Base-by-base conservation (phyloP, 1,284 basidiomycete species). In the Apiotrichum gamsii region DNA sequence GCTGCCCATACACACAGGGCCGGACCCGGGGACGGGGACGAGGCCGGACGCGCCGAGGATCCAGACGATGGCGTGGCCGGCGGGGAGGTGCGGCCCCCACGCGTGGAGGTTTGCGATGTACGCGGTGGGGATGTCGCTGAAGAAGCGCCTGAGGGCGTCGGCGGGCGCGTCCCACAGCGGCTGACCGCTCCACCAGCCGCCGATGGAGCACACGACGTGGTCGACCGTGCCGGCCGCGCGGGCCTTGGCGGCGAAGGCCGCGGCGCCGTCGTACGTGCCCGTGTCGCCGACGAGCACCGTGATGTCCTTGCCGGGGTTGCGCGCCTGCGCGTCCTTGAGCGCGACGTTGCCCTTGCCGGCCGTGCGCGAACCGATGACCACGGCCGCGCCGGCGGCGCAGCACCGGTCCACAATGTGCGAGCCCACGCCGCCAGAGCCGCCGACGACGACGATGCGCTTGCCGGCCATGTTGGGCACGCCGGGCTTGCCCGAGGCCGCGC, bases 381-480 rank as follows among this genome's bases (percentile, higher is more conserved):
- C 39, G 11, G 20, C 16, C 0, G 39, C 39, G 19, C 39, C 39
- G 19, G 39, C 39, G 8, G 8, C 5, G 2, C 28, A 28, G 28
- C 18, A 40, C 4, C 39, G 18, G 39, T 40, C 39, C 4, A 40
- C 39, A 14, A 20, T 28, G 28, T 40, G 39, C 18, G 28, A 31
- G 28, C 39, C 39, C 11, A 40, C 39, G 13, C 11, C 18, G 39
- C 39, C 39, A 3, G 19, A 15, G 9, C 28, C 39, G 39, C 39
- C 39, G 28, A 40, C 19, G 13, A 40, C 39, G 28, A 40, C 18
- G 28, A 40, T 20, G 28, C 39, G 39, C 19, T 31, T 31, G 39
- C 39, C 39, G 1, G 35, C 8, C 35, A 37, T 30, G n/a, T n/a
- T n/a, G n/a, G n/a, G n/a, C n/a, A n/a, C n/a, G n/a, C n/a, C n/a